Evolutionary conservation across 129 eudicot species (phyloP).

Genomic region (Gnaphalium uliginosum): DNA sequence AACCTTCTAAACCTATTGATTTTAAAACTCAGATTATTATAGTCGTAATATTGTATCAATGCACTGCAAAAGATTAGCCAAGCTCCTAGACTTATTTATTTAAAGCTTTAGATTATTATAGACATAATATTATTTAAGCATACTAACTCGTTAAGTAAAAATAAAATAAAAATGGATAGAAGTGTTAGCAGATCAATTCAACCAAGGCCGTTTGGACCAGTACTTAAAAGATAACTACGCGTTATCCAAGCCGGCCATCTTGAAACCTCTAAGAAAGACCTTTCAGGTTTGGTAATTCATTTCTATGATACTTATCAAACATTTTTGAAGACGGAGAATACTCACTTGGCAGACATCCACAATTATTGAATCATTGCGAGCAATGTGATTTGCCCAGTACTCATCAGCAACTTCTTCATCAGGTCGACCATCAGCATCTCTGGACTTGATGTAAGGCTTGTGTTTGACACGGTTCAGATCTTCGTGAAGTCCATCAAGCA

Average conservation of each 20-base stretch:
- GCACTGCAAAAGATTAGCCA: not conserved
- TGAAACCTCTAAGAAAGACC: not conserved
- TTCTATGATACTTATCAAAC: not conserved
- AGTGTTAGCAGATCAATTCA: not conserved
- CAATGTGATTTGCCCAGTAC: conserved; percentile 96
- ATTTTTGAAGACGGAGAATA: not conserved
- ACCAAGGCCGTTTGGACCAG: not conserved
- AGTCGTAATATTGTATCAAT: not conserved
- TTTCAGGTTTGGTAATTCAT: not conserved
- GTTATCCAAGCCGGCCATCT: too few species aligned
- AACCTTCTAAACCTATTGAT: not conserved
- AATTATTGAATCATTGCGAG: conserved; percentile 97
- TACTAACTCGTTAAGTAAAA: too few species aligned
- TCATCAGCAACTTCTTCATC: conserved; percentile 99
- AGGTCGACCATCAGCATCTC: conserved; percentile 96
- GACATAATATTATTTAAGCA: not conserved
- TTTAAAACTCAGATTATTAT: not conserved
- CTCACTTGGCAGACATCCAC: conserved; percentile 99
- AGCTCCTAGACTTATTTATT: not conserved
- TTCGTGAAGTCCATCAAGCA: conserved; percentile 97
- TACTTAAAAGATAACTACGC: too few species aligned
- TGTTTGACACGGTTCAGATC: conserved; percentile 98
- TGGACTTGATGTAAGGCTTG: conserved; percentile 84
- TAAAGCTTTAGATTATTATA: not conserved
- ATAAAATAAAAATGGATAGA: not conserved